These are phyloP conservation scores for Fusarium xylarioides DNA, from an alignment of 2,329 filamentous ascomycete species.

Conservation along the genomic window DNA sequence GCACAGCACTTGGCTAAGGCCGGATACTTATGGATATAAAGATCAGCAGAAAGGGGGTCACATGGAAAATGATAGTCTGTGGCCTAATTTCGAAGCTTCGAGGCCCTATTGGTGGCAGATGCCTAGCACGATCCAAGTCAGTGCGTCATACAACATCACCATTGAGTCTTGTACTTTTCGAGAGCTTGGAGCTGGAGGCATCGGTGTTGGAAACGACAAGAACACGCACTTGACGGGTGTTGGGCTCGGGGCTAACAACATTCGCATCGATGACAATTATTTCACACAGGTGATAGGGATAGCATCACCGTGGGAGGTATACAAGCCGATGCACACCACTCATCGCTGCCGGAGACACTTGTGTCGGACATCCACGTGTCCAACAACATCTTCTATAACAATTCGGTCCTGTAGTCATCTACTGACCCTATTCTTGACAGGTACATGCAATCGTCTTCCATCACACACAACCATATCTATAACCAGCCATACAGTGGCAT, in stretches of 20 bases:
- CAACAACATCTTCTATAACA: conserved; percentile 9
- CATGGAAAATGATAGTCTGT: background rate
- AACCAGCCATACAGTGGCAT: conserved; percentile 9
- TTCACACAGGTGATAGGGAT: conserved; percentile 4
- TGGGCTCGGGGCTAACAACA: background rate
- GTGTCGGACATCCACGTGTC: background rate
- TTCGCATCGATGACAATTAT: background rate
- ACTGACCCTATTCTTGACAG: background rate
- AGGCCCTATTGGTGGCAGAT: conserved; percentile 12
- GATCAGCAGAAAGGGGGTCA: conserved; percentile 1
- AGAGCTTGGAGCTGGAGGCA: conserved; percentile 3
- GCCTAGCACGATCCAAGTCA: background rate
- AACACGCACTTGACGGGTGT: background rate
- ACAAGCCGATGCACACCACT: conserved; percentile 5
- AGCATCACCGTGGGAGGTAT: conserved; percentile 1
- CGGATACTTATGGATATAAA: background rate
- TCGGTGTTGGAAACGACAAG: background rate
- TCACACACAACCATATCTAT: background rate
- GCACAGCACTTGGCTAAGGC: background rate
- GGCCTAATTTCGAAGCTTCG: background rate
- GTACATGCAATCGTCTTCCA: conserved; percentile 1
- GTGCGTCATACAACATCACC: background rate
- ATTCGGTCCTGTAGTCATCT: conserved; percentile 4
- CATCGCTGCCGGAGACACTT: background rate
- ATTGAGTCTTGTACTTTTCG: background rate